Conservation (phyloP, 2,329 filamentous ascomycete species). For the Penicillium sp. region DNA sequence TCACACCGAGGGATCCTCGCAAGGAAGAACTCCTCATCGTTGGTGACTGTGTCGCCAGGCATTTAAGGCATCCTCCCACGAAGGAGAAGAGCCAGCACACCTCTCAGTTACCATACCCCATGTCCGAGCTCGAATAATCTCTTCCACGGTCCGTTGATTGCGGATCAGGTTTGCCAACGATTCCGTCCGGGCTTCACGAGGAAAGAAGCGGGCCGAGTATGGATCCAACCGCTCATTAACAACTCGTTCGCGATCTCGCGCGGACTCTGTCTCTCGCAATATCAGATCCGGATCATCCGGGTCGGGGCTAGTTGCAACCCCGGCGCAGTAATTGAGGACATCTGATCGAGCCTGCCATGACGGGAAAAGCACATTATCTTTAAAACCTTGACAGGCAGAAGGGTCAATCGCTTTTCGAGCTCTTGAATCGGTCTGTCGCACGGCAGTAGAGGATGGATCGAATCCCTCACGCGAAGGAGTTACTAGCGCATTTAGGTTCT, state of each 20-base stretch:
- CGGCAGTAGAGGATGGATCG: slow-evolving; percentile 74
- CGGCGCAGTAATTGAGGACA: slow-evolving; percentile 84
- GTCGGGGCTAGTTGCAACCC: slow-evolving; percentile 83
- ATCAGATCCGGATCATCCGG: slow-evolving; percentile 80
- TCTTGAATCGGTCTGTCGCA: slow-evolving; percentile 56
- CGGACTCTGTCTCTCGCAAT: slow-evolving; percentile 68
- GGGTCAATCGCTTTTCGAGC: slow-evolving; percentile 58
- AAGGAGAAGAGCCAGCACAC: slow-evolving; percentile 62
- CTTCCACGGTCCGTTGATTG: slow-evolving; percentile 74
- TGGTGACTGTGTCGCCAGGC: slow-evolving; percentile 57
- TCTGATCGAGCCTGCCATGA: slow-evolving; percentile 83
- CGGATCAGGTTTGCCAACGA: slow-evolving; percentile 68
- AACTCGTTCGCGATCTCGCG: slow-evolving; percentile 68
- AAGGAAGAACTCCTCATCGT: slow-evolving; percentile 11
- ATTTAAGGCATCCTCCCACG: slow-evolving; percentile 67
- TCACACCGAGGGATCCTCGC: not conserved
- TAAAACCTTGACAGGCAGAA: slow-evolving; percentile 69
- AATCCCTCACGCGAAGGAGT: slow-evolving; percentile 73
- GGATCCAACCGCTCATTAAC: slow-evolving; percentile 91
- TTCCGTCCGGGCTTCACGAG: slow-evolving; percentile 74
- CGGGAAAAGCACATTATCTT: slow-evolving; percentile 77
- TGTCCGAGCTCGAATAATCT: slow-evolving; percentile 74
- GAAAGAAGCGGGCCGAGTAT: slow-evolving; percentile 82
- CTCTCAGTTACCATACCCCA: slow-evolving; percentile 78
- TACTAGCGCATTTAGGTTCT: slow-evolving; percentile 86